Base-by-base conservation (phyloP, 129 eudicot genomes). In the Arctium minus region DNA sequence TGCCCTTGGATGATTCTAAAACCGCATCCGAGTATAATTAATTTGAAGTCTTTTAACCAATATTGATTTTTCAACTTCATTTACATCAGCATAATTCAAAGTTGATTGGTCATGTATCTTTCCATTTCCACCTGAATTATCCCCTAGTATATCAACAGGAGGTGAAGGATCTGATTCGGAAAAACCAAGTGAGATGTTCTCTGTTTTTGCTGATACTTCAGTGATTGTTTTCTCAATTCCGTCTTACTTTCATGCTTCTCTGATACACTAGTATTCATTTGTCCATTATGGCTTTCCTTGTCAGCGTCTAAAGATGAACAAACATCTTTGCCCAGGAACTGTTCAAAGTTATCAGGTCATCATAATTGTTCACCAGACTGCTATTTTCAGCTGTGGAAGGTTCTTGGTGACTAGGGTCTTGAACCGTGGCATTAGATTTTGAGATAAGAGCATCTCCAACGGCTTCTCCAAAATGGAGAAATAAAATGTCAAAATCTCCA, bases 1-100 rank as follows among this genome's bases (percentile, higher is more conserved):
- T 76, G 74, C 76, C 89, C 64, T 84, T 80, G 13, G 92, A 69
- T 81, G 93, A 71, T 82, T 85, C 84, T 42, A 76, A 48, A 82
- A 79, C 90, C 82, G 80, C 83, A 77, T 68, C 42, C 22, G 81
- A 13, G 72, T 33, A 72, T 68, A 84, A 62, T 62, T 87, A 62
- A 69, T 77, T 65, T 53, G 77, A 78, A 17, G 12, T 60, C 5
- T 80, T 84, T 64, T 50, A 75, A 80, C 46, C 70, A 82, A 65
- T 73, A 22, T 70, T 79, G 15, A 80, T 71, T 72, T 72, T 77
- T 77, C 89, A 17, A 68, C 84, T 70, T 84, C 90, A 30, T 77
- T 79, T 5, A 31, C 65, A 69, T 83, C 82, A 18, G 81, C 44
- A 0, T 22, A 22, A 22, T 72, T 81, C 18, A 50, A 50, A 81